phyloP scores from a whole-genome alignment of 257 asterid genomes.

The Apocynum venetum region DNA sequence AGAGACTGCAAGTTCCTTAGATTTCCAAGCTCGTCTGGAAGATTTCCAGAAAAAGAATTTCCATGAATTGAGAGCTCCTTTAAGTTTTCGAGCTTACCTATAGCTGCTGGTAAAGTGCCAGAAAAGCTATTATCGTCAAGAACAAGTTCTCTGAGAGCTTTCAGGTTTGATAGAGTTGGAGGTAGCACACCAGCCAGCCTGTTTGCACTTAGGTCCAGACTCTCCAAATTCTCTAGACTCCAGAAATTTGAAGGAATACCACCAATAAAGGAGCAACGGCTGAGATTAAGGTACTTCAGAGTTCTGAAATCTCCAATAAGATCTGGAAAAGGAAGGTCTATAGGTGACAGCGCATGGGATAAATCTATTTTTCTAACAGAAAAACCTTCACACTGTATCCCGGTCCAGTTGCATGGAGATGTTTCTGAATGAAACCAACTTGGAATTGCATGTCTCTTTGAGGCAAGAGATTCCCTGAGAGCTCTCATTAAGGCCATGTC shows the following conservation, averaged over 20 bases:
- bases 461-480: slow-evolving; percentile 35
- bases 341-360: slow-evolving; percentile 32
- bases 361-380: slow-evolving; percentile 37
- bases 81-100: slow-evolving; percentile 46
- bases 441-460: slow-evolving; percentile 28
- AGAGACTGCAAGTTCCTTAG: slow-evolving; percentile 44
- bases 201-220: slow-evolving; percentile 58
- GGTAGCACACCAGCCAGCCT: slow-evolving; percentile 43
- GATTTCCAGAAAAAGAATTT: slow-evolving; percentile 50
- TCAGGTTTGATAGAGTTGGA: slow-evolving; percentile 34
- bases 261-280: slow-evolving; percentile 53
- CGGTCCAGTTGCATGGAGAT: slow-evolving; percentile 65
- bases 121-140: slow-evolving; percentile 57
- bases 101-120: slow-evolving; percentile 48
- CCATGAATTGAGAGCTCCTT: slow-evolving; percentile 50
- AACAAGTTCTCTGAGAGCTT: slow-evolving; percentile 39
- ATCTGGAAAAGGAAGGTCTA: slow-evolving; percentile 45
- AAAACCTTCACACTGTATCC: slow-evolving; percentile 48
- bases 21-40: slow-evolving; percentile 55
- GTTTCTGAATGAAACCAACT: slow-evolving; percentile 41
- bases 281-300: slow-evolving; percentile 56
- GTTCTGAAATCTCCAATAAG: slow-evolving; percentile 38
- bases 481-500: slow-evolving; percentile 37
- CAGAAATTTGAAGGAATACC: slow-evolving; percentile 41
- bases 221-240: slow-evolving; percentile 46